Conservation (phyloP, 1,284 basidiomycete genomes). For the Rhodotorula sp. region DNA sequence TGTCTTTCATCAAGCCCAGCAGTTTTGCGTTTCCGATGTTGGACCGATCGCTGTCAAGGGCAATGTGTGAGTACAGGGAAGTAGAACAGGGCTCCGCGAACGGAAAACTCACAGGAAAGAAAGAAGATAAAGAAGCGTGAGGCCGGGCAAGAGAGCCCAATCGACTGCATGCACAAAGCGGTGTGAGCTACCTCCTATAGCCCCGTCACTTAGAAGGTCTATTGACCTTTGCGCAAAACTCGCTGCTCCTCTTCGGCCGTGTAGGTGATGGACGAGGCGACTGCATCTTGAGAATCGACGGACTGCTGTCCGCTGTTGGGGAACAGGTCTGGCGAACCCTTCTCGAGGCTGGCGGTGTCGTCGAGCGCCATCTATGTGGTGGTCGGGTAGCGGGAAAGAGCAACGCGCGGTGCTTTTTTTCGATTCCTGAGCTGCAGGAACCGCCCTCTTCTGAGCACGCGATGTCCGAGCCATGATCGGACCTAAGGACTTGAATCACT, state of each 20-base stretch:
- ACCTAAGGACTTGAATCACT: too few relatives aligned
- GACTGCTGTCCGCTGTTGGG: constrained; percentile 2
- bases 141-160: constrained; percentile 25
- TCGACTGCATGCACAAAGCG: constrained; percentile 7
- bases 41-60: neutral
- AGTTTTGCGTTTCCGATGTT: constrained; percentile 33
- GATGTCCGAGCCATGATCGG: too few relatives aligned
- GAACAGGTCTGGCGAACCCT: constrained; percentile 1
- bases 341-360: neutral
- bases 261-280: neutral
- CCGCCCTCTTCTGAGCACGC: too few relatives aligned
- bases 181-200: neutral
- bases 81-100: neutral
- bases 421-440: too few relatives aligned
- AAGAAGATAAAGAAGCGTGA: constrained; percentile 31
- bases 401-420: too few relatives aligned
- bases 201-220: too few relatives aligned
- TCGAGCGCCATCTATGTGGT: neutral
- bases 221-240: neutral
- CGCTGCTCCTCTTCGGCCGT: neutral
- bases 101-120: constrained; percentile 17
- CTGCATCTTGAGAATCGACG: neutral
- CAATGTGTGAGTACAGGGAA: neutral
- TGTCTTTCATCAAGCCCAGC: constrained; percentile 26
- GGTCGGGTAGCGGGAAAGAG: too few relatives aligned